These are phyloP conservation scores for Delitschia confertaspora DNA, from an alignment of 495 filamentous ascomycete species.

Conservation along the genomic window DNA sequence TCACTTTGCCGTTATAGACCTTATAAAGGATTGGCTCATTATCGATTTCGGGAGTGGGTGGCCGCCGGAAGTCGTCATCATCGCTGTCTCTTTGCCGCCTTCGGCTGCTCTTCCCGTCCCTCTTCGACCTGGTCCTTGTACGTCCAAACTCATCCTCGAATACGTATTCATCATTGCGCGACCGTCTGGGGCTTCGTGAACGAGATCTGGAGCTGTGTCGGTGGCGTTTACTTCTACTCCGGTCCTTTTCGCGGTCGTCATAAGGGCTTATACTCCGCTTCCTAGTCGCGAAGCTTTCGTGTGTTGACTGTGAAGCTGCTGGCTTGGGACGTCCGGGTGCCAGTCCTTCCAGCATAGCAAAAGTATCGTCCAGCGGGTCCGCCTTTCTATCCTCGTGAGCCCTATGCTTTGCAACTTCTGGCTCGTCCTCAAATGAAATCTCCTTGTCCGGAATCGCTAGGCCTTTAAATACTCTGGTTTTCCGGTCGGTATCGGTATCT, in stretches of 20 bases:
- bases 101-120: slow-evolving; percentile 24
- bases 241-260: slow-evolving; percentile 41
- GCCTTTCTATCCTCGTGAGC: slow-evolving; percentile 36
- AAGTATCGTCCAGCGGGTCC: slow-evolving; percentile 83
- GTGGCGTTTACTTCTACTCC: slow-evolving; percentile 43
- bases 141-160: slow-evolving; percentile 55
- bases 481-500: slow-evolving; percentile 43
- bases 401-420: slow-evolving; percentile 31
- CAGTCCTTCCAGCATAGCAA: slow-evolving; percentile 80
- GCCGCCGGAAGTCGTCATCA: slow-evolving; percentile 57
- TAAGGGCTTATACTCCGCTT: slow-evolving; percentile 70
- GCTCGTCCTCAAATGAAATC: slow-evolving; percentile 47
- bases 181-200: slow-evolving; percentile 36
- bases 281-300: too few species aligned
- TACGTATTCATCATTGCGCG: slow-evolving; percentile 46
- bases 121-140: slow-evolving; percentile 32
- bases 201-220: slow-evolving; percentile 49
- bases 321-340: slow-evolving; percentile 41
- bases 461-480: slow-evolving; percentile 77
- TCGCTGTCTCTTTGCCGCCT: slow-evolving; percentile 45
- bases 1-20: slow-evolving; percentile 81
- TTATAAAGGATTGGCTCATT: slow-evolving; percentile 76
- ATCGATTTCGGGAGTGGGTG: slow-evolving; percentile 71
- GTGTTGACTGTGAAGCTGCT: too few species aligned
- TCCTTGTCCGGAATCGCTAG: slow-evolving; percentile 80